Base-by-base conservation (phyloP, 2,329 filamentous ascomycete species). In the Cladosporium sp. region DNA sequence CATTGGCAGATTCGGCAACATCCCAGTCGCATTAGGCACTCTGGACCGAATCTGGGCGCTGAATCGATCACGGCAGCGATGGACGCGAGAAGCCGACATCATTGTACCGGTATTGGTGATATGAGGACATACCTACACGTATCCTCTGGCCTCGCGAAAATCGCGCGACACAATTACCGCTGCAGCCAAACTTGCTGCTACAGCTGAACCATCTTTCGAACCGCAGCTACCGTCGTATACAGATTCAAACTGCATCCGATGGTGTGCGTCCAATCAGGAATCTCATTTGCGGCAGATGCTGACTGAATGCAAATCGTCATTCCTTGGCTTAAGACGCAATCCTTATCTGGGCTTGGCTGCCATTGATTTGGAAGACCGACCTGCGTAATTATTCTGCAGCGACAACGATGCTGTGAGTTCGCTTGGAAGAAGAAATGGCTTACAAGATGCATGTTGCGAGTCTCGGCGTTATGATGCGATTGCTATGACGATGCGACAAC, bases 1-100 rank as follows among this genome's bases (percentile, higher is more conserved):
- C 5, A 71, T 72, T 16, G 80, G 78, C 0, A 68, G 71, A 5
- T 80, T 81, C 30, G 74, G 76, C 1, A 80, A 78, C 43, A 79
- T 81, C 32, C 72, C 75, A 1, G 72, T 75, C 1, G 79, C 77
- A 0, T 67, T 80, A 5, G 67, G 72, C 11, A 73, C 75, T 1
- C 65, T 81, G 18, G 64, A 73, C 25, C 70, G 67, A 13, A 76
- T 81, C 11, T 81, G 79, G 79, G 14, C 34, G 8, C n/a, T 66
- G 6, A 43, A 66, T 23, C 32, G 32, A 1, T 54, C 51, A 10
- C 46, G 21, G 14, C 58, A 54, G 11, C 59, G 62, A n/a, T 66
- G 65, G 65, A 62, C 61, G 16, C 43, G 56, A 5, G 58, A 60
- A 23, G 43, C 56, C 3, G 58, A 61, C 28, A 28, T 64, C 7